Percentiles rank a stretch among this genome's conserved stretches.
Conservation (phyloP, 306 rosid genomes). For the Cucumis cinereus region DNA sequence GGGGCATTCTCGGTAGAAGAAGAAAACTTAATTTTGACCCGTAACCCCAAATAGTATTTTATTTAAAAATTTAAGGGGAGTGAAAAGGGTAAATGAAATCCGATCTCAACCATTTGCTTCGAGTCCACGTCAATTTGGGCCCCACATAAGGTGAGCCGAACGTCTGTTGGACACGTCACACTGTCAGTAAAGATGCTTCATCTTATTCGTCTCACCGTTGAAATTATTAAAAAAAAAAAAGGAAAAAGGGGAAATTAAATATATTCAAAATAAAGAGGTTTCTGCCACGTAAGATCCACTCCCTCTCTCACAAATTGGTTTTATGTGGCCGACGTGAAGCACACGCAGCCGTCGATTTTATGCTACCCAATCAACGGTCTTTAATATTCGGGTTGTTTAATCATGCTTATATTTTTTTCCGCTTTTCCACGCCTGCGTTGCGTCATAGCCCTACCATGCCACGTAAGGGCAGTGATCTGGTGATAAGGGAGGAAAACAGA, state of each 20-base stretch:
- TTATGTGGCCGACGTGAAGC: constrained; percentile 12
- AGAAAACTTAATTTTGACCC: not conserved
- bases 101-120: constrained; percentile 11
- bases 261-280: not conserved
- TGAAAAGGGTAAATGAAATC: not conserved
- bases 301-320: constrained; percentile 13
- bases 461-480: not conserved
- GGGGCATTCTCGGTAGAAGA: not conserved
- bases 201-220: constrained; percentile 4
- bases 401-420: not conserved
- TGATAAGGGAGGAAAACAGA: too few species aligned
- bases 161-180: constrained; percentile 30
- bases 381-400: not conserved
- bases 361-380: constrained; percentile 23
- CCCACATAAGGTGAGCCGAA: constrained; percentile 11
- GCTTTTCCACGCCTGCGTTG: constrained; percentile 8
- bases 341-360: constrained; percentile 22
- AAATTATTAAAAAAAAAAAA: not conserved
- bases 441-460: constrained; percentile 16
- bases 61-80: not conserved
- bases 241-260: not conserved
- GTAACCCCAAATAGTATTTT: not conserved
- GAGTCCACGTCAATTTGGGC: constrained; percentile 24
- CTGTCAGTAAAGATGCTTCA: constrained; percentile 17
- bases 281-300: constrained; percentile 34